Evolutionary conservation across 2,329 filamentous ascomycete species (phyloP).

Genomic region (Microdochium trichocladiopsis): DNA sequence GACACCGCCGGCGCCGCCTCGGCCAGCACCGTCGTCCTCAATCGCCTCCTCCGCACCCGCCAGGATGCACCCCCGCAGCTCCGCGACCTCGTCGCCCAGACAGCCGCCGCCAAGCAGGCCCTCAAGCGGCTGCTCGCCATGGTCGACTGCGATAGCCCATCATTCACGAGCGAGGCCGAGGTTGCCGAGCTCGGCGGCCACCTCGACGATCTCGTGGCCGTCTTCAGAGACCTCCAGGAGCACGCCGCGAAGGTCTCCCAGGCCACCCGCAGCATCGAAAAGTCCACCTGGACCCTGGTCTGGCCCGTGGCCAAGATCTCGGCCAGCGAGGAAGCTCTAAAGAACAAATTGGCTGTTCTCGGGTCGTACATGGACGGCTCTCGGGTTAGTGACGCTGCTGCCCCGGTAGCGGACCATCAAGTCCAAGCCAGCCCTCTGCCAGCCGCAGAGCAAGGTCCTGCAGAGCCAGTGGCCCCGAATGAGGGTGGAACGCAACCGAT

Average conservation of each 20-base stretch:
- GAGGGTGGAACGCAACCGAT: too few species aligned
- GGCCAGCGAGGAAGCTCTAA: conserved; percentile 1
- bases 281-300: conserved; percentile 2
- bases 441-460: neutral
- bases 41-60: conserved; percentile 5
- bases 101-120: conserved; percentile 1
- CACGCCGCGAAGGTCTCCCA: conserved; percentile 1
- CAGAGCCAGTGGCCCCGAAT: too few species aligned
- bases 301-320: conserved; percentile 2
- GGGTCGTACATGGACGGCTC: neutral
- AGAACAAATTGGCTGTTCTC: conserved; percentile 3
- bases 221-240: conserved; percentile 3
- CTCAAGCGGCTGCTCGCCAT: conserved; percentile 4
- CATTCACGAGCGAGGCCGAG: conserved; percentile 2
- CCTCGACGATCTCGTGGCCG: conserved; percentile 2
- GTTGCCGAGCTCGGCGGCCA: conserved; percentile 1
- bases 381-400: too few species aligned
- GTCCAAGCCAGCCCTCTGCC: neutral
- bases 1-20: neutral
- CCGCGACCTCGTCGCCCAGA: conserved; percentile 2
- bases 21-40: conserved; percentile 2
- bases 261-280: neutral
- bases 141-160: conserved; percentile 5
- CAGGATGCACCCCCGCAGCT: conserved; percentile 3
- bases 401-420: neutral